phyloP scores from a whole-genome alignment of 2,329 filamentous ascomycete species.

The Aspergillus ochraceus region DNA sequence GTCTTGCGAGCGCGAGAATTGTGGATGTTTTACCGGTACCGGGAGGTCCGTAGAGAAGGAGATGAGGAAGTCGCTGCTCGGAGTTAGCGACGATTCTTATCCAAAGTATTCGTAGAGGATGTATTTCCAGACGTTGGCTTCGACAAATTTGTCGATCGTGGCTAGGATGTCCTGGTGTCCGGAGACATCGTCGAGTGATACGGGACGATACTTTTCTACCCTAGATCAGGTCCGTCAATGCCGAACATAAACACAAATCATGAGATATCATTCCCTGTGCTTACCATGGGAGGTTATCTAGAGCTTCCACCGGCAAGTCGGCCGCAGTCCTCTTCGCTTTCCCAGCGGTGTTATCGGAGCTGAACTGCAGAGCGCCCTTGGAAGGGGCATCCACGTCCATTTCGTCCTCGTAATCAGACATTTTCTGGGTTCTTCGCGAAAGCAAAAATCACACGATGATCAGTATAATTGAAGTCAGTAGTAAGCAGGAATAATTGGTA shows the following conservation, averaged over 20 bases:
- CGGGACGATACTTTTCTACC: constrained; percentile 96
- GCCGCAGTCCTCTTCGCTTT: constrained; percentile 93
- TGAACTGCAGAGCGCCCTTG: constrained; percentile 63
- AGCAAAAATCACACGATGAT: not conserved
- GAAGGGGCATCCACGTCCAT: constrained; percentile 65
- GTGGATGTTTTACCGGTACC: constrained; percentile 98
- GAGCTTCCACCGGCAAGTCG: constrained; percentile 89
- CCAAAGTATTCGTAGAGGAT: not conserved
- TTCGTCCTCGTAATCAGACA: constrained; percentile 62
- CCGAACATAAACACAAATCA: too few relatives aligned
- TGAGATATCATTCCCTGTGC: not conserved
- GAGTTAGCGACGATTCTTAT: not conserved
- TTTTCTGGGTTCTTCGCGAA: constrained; percentile 25
- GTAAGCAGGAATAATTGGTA: not conserved
- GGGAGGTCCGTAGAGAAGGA: constrained; percentile 93
- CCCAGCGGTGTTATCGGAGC: constrained; percentile 64
- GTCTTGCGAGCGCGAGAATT: constrained; percentile 84
- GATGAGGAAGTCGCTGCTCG: constrained; percentile 75
- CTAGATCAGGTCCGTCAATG: constrained; percentile 44
- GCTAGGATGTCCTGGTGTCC: constrained; percentile 96
- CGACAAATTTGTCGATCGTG: constrained; percentile 97
- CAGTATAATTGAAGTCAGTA: not conserved
- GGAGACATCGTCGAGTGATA: constrained; percentile 85
- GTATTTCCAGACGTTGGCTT: constrained; percentile 66
- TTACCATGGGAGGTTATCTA: constrained; percentile 91